phyloP scores from a whole-genome alignment of 768 basidiomycete genomes.

The Gymnopilus dilepis region DNA sequence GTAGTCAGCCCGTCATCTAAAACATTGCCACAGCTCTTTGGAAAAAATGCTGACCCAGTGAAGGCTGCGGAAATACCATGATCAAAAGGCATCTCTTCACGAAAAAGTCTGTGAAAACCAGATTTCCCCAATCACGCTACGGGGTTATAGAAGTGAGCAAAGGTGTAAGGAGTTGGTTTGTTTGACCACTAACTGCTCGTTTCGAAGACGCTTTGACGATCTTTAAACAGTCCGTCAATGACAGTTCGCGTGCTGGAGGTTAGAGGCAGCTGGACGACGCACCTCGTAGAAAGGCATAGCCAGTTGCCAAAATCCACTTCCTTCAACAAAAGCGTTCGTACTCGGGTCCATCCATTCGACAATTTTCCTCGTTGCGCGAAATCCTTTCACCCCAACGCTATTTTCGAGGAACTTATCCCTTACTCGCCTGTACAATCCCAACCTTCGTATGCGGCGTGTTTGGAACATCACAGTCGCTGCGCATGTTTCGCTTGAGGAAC shows the following conservation, averaged over 20 bases:
- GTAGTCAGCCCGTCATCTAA: too few relatives aligned
- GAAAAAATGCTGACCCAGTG: neutral
- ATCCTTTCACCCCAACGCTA: neutral
- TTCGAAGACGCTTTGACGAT: neutral
- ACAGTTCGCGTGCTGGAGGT: neutral
- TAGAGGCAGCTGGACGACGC: too few relatives aligned
- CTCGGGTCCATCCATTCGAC: neutral
- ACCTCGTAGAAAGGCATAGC: neutral
- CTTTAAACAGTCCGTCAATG: neutral
- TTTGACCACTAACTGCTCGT: neutral
- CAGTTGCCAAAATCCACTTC: neutral
- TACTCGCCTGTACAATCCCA: too few relatives aligned
- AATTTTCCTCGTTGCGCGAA: neutral
- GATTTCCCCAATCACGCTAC: neutral
- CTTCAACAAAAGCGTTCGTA: neutral
- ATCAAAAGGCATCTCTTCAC: neutral
- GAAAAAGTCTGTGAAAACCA: neutral
- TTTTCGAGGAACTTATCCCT: neutral
- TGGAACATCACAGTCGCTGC: neutral
- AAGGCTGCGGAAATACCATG: neutral
- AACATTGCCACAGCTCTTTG: too few relatives aligned
- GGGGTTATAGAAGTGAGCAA: neutral
- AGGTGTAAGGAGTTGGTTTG: neutral
- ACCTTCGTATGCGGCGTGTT: neutral
- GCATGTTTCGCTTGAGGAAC: neutral